These are phyloP conservation scores for Populus simonii DNA, from an alignment of 345 rosid genomes.

Conservation along the genomic window DNA sequence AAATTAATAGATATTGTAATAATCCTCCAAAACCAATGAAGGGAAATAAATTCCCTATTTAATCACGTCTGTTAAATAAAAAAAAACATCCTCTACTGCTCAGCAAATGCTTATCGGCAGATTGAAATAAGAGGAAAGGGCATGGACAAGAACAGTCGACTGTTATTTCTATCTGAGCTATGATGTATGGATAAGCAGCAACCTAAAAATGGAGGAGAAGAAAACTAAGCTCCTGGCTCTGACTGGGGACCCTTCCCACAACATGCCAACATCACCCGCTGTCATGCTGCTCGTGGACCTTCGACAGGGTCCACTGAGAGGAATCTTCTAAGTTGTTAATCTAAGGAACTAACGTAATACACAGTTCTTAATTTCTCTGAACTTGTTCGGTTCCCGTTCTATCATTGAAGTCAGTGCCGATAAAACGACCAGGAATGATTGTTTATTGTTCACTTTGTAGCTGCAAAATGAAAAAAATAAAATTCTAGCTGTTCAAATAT, in stretches of 20 bases:
- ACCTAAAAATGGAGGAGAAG: not conserved
- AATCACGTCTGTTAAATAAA: no score
- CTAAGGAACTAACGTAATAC: not conserved
- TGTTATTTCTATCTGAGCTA: not conserved
- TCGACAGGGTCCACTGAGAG: constrained; percentile 15
- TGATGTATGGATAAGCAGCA: not conserved
- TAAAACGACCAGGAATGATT: not conserved
- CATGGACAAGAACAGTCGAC: not conserved
- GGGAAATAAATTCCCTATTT: not conserved
- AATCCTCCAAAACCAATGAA: no score
- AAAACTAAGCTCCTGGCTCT: not conserved
- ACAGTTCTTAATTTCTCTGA: not conserved
- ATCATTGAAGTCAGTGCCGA: not conserved
- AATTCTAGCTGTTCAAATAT: no score
- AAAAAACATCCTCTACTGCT: not conserved
- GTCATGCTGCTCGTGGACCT: constrained; percentile 9
- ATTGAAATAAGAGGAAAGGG: not conserved
- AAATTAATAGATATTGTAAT: no score
- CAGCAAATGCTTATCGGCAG: not conserved
- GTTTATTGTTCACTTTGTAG: not conserved
- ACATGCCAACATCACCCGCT: constrained; percentile 23
- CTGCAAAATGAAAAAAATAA: not conserved
- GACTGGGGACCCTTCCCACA: constrained; percentile 19
- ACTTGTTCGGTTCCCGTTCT: not conserved
- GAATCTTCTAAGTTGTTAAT: constrained; percentile 10